Percentiles rank a stretch among this genome's conserved stretches.
These are phyloP conservation scores for Oryza glaberrima DNA, from an alignment of 176 grass and related monocot genomes.

Conservation along the genomic window DNA sequence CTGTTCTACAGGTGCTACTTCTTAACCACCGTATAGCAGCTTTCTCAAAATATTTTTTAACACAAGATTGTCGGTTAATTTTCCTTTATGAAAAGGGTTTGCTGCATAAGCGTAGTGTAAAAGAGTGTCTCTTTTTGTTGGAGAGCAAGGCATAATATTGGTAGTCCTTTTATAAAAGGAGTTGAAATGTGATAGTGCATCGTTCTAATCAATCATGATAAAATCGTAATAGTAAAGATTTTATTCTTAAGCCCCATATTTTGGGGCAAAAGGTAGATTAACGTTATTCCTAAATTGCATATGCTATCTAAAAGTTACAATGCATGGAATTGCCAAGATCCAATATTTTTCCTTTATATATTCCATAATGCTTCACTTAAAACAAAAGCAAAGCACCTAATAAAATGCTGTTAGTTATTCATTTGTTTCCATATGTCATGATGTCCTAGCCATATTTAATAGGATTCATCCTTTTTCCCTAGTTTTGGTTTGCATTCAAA, in stretches of 20 bases:
- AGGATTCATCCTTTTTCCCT: conserved; percentile 19
- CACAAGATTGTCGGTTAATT: neutral
- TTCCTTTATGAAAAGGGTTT: neutral
- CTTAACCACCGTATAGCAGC: neutral
- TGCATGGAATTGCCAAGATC: conserved; percentile 18
- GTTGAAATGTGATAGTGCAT: conserved; percentile 5
- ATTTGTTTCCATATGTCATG: conserved; percentile 39
- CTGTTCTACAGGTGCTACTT: neutral
- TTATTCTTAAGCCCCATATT: conserved; percentile 27
- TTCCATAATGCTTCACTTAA: conserved; percentile 31
- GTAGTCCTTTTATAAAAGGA: neutral
- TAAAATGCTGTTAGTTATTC: conserved; percentile 23
- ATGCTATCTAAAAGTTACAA: conserved; percentile 31
- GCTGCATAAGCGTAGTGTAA: neutral
- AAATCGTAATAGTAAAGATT: conserved; percentile 34
- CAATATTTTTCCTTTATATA: neutral
- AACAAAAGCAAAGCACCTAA: conserved; percentile 28
- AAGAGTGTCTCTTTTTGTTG: neutral
- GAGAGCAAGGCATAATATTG: neutral
- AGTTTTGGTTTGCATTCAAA: neutral
- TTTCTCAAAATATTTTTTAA: neutral
- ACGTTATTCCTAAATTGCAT: conserved; percentile 19
- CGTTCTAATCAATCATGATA: conserved; percentile 24
- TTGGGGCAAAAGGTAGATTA: neutral
- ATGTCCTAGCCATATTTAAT: conserved; percentile 18